Percentiles rank a stretch among this genome's conserved stretches.
phyloP scores from a whole-genome alignment of 2,329 filamentous ascomycete genomes.

The Colletotrichum navitas region DNA sequence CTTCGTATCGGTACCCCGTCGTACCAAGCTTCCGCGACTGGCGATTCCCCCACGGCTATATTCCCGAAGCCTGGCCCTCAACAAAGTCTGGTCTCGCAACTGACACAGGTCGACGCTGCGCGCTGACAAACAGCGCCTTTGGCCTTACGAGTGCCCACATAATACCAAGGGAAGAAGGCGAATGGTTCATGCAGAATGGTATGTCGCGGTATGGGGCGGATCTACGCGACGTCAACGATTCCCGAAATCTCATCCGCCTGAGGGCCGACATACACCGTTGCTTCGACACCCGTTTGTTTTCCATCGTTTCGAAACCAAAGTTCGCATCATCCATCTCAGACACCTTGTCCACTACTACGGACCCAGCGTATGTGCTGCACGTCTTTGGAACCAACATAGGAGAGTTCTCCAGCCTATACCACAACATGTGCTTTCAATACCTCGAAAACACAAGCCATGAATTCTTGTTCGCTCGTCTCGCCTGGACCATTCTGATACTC shows the following conservation, averaged over 20 bases:
- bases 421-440: constrained; percentile 8
- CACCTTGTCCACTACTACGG: background rate
- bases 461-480: constrained; percentile 2
- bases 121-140: constrained; percentile 1
- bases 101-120: constrained; percentile 4
- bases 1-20: background rate
- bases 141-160: constrained; percentile 11
- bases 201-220: constrained; percentile 13
- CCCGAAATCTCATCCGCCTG: constrained; percentile 9
- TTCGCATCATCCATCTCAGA: background rate
- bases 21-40: background rate
- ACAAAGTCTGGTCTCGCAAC: background rate
- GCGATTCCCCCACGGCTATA: background rate
- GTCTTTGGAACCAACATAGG: constrained; percentile 4
- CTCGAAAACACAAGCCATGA: constrained; percentile 3
- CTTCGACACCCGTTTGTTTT: constrained; percentile 1
- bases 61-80: background rate
- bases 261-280: constrained; percentile 10
- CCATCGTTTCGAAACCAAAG: constrained; percentile 1
- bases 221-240: constrained; percentile 7
- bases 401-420: constrained; percentile 11
- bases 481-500: constrained; percentile 2
- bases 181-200: constrained; percentile 19
- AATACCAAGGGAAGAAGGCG: constrained; percentile 12
- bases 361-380: constrained; percentile 3